Evolutionary conservation across 2,329 filamentous ascomycete genomes (phyloP), one percentile per base, ranked within the genome.

Genomic region (Pseudopithomyces maydicus): DNA sequence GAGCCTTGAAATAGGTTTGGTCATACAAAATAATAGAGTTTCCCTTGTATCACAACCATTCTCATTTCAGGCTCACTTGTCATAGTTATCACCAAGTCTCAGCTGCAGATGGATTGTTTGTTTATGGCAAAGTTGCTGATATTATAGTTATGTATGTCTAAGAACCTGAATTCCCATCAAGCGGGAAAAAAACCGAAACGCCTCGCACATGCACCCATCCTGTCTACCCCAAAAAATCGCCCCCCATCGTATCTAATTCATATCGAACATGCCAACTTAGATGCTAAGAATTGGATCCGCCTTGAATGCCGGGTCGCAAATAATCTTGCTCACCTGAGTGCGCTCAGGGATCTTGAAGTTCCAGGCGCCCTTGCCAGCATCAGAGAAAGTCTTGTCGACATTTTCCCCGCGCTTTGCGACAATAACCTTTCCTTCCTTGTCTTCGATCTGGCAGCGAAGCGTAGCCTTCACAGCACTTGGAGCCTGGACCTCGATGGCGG

Each of bases 231-330:
- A 4, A 29, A 8, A 41, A 33, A 4, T 5, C 11, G 11, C 11
- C 15, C 11, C 12, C 11, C 35, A 36, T 14, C 38, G 6, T 10
- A 41, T 10, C 38, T 15, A 41, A 6, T 8, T 10, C 29, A 6
- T 47, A 11, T n/a, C 11, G 8, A 32, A 8, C 12, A n/a, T 15
- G n/a, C 2, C 11, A 7, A 45, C 12, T 32, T 35, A 47, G 12
- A 22, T 36, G 29, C 45, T 23, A 20, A 20, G 43, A 10, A 45
- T 36, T 15, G 46, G 46, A 29, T 49, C 22, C 33, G 46, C 46
- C 46, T 39, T 41, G 46, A 55, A 55, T 1, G 39, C 19, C 14
- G 46, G 46, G 23, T 55, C 53, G 39, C 53, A 55, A n/a, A 46
- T 42, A 39, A 51, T 55, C 23, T 45, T 51, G 7, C 20, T 7